These are phyloP conservation scores for Tricholoma saponaceum DNA, from an alignment of 768 basidiomycete species.

Conservation along the genomic window DNA sequence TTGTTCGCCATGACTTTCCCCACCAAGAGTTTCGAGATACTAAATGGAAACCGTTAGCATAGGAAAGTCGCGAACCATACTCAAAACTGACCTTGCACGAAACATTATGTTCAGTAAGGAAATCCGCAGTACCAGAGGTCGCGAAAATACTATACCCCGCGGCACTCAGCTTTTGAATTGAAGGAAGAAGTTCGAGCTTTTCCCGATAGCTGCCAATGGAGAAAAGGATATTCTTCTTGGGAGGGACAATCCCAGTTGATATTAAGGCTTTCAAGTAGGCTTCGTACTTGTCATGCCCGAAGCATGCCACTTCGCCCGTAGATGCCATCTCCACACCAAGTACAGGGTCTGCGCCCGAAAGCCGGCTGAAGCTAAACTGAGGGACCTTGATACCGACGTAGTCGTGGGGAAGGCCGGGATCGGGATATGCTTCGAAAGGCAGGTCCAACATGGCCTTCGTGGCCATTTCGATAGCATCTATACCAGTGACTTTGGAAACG, in stretches of 20 bases:
- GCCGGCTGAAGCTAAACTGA: slow-evolving; percentile 97
- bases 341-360: slow-evolving; percentile 96
- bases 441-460: slow-evolving; percentile 97
- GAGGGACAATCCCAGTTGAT: slow-evolving; percentile 90
- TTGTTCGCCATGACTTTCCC: slow-evolving; percentile 69
- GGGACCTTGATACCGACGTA: slow-evolving; percentile 99
- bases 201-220: slow-evolving; percentile 97
- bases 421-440: slow-evolving; percentile 88
- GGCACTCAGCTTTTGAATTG: slow-evolving; percentile 89
- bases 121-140: slow-evolving; percentile 95
- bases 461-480: slow-evolving; percentile 98
- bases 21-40: slow-evolving; percentile 88
- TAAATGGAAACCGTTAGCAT: slow-evolving; percentile 21
- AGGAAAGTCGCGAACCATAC: background rate
- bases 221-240: slow-evolving; percentile 97
- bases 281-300: slow-evolving; percentile 96
- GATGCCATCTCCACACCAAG: slow-evolving; percentile 99
- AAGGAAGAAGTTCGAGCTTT: slow-evolving; percentile 93
- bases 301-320: slow-evolving; percentile 98
- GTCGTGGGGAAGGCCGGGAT: slow-evolving; percentile 78
- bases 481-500: slow-evolving; percentile 96
- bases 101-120: slow-evolving; percentile 94
- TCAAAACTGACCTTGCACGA: slow-evolving; percentile 74
- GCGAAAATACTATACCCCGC: slow-evolving; percentile 97
- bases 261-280: slow-evolving; percentile 97